phyloP scores from a whole-genome alignment of 129 eudicot genomes.

The Chrysanthemum makinoi region DNA sequence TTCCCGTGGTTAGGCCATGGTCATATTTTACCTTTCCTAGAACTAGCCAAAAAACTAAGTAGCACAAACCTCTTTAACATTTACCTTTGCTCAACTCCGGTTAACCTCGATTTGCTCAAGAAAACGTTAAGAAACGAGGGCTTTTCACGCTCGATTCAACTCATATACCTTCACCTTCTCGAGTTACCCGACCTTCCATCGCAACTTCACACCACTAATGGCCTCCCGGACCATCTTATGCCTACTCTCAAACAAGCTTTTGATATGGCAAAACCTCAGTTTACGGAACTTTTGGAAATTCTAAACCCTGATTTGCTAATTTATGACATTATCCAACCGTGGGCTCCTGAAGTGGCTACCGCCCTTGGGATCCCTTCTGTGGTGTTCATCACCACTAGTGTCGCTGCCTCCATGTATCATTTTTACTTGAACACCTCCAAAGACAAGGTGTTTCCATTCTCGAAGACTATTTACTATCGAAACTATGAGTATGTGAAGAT shows the following conservation, averaged over 20 bases:
- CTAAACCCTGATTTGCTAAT: constrained; percentile 25
- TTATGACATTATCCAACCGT: constrained; percentile 14
- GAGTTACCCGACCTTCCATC: constrained; percentile 14
- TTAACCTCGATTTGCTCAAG: constrained; percentile 13
- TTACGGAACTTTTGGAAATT: constrained; percentile 7
- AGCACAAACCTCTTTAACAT: constrained; percentile 6
- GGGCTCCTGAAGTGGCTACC: constrained; percentile 14
- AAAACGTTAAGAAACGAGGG: background rate
- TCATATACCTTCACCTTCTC: constrained; percentile 13
- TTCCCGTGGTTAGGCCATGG: constrained; percentile 32
- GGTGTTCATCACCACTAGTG: constrained; percentile 8
- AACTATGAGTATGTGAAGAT: constrained; percentile 2
- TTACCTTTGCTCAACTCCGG: constrained; percentile 17
- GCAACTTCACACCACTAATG: constrained; percentile 21
- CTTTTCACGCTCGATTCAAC: background rate
- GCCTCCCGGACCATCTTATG: constrained; percentile 23
- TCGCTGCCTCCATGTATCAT: constrained; percentile 1
- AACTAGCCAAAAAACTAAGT: constrained; percentile 23
- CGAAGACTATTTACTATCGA: background rate
- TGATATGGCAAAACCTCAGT: constrained; percentile 5
- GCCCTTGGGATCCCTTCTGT: background rate
- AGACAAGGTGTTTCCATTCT: background rate
- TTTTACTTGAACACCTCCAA: background rate
- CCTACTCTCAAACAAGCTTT: constrained; percentile 21
- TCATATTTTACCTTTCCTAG: constrained; percentile 22